Evolutionary conservation across 257 asterid genomes (phyloP).

Genomic region (Anisodus tanguticus): DNA sequence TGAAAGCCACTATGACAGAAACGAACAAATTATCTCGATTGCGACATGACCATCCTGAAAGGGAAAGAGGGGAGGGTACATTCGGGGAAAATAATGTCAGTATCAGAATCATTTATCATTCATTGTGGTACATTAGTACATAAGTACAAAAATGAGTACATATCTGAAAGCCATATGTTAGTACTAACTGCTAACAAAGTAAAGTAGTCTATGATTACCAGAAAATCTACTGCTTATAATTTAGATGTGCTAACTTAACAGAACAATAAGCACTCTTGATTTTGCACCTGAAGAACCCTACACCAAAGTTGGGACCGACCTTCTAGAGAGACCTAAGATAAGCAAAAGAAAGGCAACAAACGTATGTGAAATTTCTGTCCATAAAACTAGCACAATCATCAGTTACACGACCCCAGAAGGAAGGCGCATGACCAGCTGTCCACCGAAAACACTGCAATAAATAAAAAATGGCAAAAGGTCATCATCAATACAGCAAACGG

Average conservation of each 20-base stretch:
- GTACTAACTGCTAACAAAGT: constrained; percentile 20
- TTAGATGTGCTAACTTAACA: not conserved
- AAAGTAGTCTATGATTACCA: constrained; percentile 3
- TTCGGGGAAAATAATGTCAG: not conserved
- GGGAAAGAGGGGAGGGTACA: not conserved
- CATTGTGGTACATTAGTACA: constrained; percentile 13
- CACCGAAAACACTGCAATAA: constrained; percentile 52
- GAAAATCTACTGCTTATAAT: not conserved
- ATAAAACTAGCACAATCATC: not conserved
- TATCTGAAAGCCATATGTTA: constrained; percentile 14
- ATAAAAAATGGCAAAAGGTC: not conserved
- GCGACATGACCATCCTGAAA: not conserved
- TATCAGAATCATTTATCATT: constrained; percentile 17
- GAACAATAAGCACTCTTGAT: not conserved
- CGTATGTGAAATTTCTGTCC: constrained; percentile 28
- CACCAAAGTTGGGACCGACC: not conserved
- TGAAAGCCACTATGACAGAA: not conserved
- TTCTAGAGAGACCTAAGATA: not conserved
- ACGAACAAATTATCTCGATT: not conserved
- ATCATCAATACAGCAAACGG: not conserved
- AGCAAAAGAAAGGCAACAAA: not conserved
- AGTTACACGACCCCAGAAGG: constrained; percentile 56
- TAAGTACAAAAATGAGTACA: constrained; percentile 12
- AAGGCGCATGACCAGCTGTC: constrained; percentile 56
- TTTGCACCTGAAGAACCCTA: not conserved